Evolutionary conservation across 192 early-diverging fungal genomes (phyloP).

Genomic region (Coemansia sp.): DNA sequence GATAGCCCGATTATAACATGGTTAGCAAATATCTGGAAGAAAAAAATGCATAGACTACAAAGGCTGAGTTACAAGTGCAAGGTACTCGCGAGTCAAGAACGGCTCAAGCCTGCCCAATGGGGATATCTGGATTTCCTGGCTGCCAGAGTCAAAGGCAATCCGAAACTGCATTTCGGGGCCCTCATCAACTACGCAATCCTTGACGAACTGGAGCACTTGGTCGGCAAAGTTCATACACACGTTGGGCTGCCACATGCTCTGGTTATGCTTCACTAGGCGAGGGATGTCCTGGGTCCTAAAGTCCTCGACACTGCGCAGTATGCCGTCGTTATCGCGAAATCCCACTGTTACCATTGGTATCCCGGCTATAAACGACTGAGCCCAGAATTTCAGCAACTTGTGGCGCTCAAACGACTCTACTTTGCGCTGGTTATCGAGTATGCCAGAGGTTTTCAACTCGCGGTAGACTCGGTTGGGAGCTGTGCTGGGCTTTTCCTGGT

Average conservation of each 20-base stretch:
- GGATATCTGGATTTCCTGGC: conserved; percentile 19
- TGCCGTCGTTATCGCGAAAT: conserved; percentile 79
- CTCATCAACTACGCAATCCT: conserved; percentile 17
- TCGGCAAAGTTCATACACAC: conserved; percentile 89
- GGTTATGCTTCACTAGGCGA: conserved; percentile 69
- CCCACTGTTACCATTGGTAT: conserved; percentile 84
- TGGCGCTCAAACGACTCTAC: conserved; percentile 71
- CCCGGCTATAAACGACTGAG: conserved; percentile 92
- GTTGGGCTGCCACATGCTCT: conserved; percentile 76
- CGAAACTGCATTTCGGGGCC: conserved; percentile 48
- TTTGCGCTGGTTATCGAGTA: conserved; percentile 33
- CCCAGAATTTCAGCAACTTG: conserved; percentile 92
- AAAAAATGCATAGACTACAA: conserved; percentile 1
- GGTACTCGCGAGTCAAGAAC: conserved; percentile 34
- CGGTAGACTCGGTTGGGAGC: conserved; percentile 71
- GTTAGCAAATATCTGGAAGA: conserved; percentile 3
- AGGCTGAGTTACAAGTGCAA: background rate
- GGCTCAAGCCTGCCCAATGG: conserved; percentile 20
- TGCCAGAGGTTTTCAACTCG: conserved; percentile 80
- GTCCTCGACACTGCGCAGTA: conserved; percentile 56
- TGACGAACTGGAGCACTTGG: conserved; percentile 58
- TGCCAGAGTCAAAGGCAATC: conserved; percentile 30
- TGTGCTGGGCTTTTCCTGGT: conserved; percentile 52
- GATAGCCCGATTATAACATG: background rate
- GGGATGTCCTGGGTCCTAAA: conserved; percentile 85